Conservation (phyloP, 1,284 basidiomycete genomes). For the Exobasidium cylindrosporum region DNA sequence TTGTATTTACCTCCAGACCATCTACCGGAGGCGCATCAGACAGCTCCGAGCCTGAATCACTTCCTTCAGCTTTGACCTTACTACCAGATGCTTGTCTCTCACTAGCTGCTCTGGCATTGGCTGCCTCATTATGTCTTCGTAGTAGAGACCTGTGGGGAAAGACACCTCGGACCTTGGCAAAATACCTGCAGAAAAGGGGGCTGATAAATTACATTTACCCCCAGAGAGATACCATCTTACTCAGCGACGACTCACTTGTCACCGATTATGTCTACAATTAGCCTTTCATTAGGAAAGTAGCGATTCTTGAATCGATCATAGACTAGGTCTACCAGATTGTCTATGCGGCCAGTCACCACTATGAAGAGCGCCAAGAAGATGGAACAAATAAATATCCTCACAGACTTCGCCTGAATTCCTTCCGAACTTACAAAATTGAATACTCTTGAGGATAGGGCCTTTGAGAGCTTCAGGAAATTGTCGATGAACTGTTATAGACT, state of each 20-base stretch:
- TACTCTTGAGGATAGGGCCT: conserved; percentile 79
- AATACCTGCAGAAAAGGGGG: conserved; percentile 63
- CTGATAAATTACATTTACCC: background rate
- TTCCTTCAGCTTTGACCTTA: background rate
- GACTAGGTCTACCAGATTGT: conserved; percentile 87
- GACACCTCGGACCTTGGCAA: conserved; percentile 71
- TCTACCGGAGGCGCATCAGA: conserved; percentile 83
- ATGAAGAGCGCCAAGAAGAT: conserved; percentile 19
- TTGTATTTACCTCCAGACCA: background rate
- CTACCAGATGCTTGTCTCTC: background rate
- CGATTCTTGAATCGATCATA: conserved; percentile 93
- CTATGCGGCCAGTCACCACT: conserved; percentile 93
- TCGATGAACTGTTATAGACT: conserved; percentile 80
- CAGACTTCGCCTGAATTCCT: background rate
- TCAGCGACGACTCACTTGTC: conserved; percentile 43
- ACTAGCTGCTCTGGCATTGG: background rate
- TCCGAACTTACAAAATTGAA: conserved; percentile 74
- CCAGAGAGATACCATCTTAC: background rate
- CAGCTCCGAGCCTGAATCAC: conserved; percentile 61
- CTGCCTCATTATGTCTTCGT: conserved; percentile 10
- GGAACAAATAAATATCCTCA: background rate
- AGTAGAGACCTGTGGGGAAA: conserved; percentile 66
- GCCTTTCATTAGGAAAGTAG: conserved; percentile 76
- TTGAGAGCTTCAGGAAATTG: conserved; percentile 91
- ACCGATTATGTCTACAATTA: conserved; percentile 52